Evolutionary conservation across 1,139 yeast species (phyloP), one percentile per base, ranked within the genome.

Genomic region (Blastobotrys capitulatus): DNA sequence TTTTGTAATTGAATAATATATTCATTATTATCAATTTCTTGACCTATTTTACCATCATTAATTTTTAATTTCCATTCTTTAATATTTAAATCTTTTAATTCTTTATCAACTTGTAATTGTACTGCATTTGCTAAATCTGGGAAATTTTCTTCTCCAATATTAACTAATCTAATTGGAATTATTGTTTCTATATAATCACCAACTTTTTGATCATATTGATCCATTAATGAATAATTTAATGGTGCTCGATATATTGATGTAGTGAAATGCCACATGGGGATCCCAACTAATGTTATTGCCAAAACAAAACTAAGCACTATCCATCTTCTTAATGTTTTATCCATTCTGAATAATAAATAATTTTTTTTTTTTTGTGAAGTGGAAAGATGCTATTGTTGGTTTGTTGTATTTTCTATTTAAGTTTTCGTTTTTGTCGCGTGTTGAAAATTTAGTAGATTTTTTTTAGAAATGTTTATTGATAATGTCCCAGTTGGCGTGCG

Each of bases 211-310:
- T 74, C 71, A 49, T 76, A 67, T 7, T 64, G 57, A 48, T 73
- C 66, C 52, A 87, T 79, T 51, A 76, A 74, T 7, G 71, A 73
- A 10, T 73, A 66, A 5, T 95, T 95, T 46, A 89, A 71, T 26
- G 80, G 79, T 0, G 95, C 94, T 53, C 96, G 74, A 60, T 85
- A 79, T 9, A 87, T 80, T 19, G 82, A 74, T 4, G 96, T 86
- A 35, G 95, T 79, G 44, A 68, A 65, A 51, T 74, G 69, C 83
- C 92, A 88, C 54, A 86, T 65, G 1, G 96, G 96, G 18, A 81
- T 61, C 1, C 96, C 96, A n/a, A 86, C 64, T 6, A 49, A 19
- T 8, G 10, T 35, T 15, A 36, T 35, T 6, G 29, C 41, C 46
- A 48, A 54, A 37, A 51, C 6, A 38, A 49, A 54, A 42, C 54